These are phyloP conservation scores for Xylaria sp. DNA, from an alignment of 495 filamentous ascomycete genomes.

Conservation along the genomic window DNA sequence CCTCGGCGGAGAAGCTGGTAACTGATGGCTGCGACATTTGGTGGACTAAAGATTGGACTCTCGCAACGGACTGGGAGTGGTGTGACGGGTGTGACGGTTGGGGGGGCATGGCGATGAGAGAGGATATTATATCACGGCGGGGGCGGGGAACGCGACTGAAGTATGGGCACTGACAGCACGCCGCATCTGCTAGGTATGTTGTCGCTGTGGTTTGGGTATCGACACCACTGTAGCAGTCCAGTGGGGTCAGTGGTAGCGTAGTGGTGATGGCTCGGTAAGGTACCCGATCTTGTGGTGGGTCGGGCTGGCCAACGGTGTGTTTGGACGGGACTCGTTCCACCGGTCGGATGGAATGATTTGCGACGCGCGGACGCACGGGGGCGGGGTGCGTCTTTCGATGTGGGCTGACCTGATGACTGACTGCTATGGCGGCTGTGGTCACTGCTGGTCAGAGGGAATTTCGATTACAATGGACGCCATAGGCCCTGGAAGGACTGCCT, in stretches of 20 bases:
- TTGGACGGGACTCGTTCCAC: slow-evolving; percentile 18
- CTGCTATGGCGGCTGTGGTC: neutral
- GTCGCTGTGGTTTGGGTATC: neutral
- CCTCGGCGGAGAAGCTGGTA: slow-evolving; percentile 78
- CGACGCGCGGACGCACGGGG: neutral
- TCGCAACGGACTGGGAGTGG: slow-evolving; percentile 37
- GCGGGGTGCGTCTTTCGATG: slow-evolving; percentile 12
- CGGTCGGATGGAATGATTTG: slow-evolving; percentile 23
- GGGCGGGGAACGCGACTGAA: slow-evolving; percentile 3
- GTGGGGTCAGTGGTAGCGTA: neutral
- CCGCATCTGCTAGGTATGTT: neutral
- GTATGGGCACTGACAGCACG: neutral
- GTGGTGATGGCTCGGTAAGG: neutral
- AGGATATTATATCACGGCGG: slow-evolving; percentile 28
- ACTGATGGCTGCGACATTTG: slow-evolving; percentile 47
- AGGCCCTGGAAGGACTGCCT: neutral
- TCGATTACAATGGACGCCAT: neutral
- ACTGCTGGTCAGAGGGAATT: slow-evolving; percentile 1
- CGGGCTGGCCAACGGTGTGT: neutral
- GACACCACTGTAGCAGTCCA: neutral
- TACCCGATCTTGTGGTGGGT: neutral
- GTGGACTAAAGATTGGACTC: slow-evolving; percentile 40
- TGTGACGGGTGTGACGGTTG: slow-evolving; percentile 38
- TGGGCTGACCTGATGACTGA: slow-evolving; percentile 13
- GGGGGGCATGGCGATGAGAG: slow-evolving; percentile 37